Base-by-base conservation (phyloP, 163 green algal species). In the Chloromonas sp. region DNA sequence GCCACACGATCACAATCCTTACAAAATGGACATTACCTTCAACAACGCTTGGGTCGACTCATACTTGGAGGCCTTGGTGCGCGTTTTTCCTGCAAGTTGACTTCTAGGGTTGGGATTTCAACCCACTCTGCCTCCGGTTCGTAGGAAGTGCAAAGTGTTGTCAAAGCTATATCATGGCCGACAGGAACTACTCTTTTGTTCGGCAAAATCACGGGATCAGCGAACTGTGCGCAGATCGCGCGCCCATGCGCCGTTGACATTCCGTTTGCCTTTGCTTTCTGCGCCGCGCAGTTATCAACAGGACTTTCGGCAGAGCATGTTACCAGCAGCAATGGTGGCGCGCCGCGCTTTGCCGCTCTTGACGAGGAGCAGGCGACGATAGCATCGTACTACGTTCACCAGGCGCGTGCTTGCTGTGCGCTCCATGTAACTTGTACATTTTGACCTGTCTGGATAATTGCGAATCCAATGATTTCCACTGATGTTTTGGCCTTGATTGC, bases 41-140 rank as follows among this genome's bases (percentile, higher is more conserved):
- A 84, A 84, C 66, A 96, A 96, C 81, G 71, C 61, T 2, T 96
- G 93, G 93, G 89, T 96, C 2, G 93, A 95, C 59, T 91, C 83
- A 11, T 96, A 96, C 74, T 77, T 96, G 59, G 92, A 94, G 60
- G 93, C 93, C 1, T 84, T 96, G 89, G 91, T 95, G 81, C 79
- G 90, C 14, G 2, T 61, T 36, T 59, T 3, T 36, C 36, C 36
- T 36, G 36, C 36, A 36, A 36, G 36, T 36, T 36, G 36, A 36
- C 36, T 36, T 36, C 36, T 36, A 36, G 36, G 36, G 36, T 36
- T 36, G 36, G 36, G 36, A 36, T 36, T 36, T 36, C 36, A 36
- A 36, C 36, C 36, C 36, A 36, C 36, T 36, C 36, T 36, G 36
- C 36, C 36, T 36, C 36, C 36, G 36, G 36, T 36, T 36, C 36